Percentiles rank a stretch among this genome's conserved stretches.
Conservation (phyloP, 345 rosid genomes). For the Barbarea vulgaris region DNA sequence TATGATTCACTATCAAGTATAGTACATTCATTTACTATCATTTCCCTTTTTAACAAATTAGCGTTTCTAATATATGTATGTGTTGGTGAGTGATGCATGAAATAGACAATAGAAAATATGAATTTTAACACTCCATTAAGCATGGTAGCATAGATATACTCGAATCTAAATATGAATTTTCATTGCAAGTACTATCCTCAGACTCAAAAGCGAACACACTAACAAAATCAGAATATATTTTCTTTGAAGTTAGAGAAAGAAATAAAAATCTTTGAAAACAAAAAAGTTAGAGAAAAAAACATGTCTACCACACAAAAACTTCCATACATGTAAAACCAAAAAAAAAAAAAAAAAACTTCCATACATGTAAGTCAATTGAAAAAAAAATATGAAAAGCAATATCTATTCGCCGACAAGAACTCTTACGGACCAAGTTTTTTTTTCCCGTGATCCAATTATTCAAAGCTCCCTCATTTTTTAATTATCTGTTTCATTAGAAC, state of each 20-base stretch:
- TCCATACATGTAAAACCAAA: background rate
- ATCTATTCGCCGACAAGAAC: conserved; percentile 4
- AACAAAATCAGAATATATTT: background rate
- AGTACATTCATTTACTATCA: background rate
- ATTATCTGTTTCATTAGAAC: background rate
- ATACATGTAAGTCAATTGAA: background rate
- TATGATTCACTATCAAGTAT: background rate
- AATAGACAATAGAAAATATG: background rate
- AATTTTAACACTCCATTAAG: background rate
- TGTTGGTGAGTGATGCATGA: background rate
- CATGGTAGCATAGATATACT: background rate
- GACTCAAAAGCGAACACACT: background rate
- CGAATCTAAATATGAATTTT: background rate
- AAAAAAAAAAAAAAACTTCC: background rate
- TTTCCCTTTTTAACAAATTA: background rate
- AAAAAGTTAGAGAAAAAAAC: no score
- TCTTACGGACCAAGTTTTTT: background rate
- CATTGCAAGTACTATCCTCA: background rate
- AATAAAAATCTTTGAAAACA: no score
- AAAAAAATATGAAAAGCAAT: background rate
- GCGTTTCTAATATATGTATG: background rate
- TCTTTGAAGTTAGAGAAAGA: background rate
- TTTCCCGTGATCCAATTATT: background rate
- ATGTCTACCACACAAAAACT: background rate
- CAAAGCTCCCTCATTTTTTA: background rate